Evolutionary conservation across 495 filamentous ascomycete species (phyloP).

Genomic region (Neurospora sp.): DNA sequence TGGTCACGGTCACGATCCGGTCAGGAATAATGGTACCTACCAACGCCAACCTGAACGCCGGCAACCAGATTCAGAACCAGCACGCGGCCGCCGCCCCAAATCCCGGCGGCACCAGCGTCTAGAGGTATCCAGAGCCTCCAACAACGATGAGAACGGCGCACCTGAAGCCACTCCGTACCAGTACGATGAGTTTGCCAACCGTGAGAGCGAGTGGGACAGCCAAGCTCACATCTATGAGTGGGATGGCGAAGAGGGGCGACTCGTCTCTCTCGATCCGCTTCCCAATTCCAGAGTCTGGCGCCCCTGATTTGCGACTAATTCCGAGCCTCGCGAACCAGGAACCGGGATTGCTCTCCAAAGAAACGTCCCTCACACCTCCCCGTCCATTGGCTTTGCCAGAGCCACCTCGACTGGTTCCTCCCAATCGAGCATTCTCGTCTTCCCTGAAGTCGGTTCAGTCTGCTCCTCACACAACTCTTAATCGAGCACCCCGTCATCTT

Average conservation of each 20-base stretch:
- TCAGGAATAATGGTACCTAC: not conserved
- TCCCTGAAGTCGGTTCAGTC: not conserved
- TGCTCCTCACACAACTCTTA: not conserved
- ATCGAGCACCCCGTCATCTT: not conserved
- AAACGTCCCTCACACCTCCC: not conserved
- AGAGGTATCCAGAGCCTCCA: not conserved
- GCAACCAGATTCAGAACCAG: not conserved
- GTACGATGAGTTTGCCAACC: constrained; percentile 38
- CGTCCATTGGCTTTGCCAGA: not conserved
- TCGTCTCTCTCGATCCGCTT: not conserved
- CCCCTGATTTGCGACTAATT: not conserved
- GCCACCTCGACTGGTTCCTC: not conserved
- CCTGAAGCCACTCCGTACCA: constrained; percentile 37
- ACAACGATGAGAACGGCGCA: not conserved
- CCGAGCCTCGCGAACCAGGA: not conserved
- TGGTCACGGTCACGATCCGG: not conserved
- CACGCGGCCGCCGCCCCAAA: not conserved
- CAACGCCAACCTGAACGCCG: not conserved
- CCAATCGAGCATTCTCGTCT: not conserved
- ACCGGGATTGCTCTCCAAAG: not conserved
- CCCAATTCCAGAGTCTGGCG: constrained; percentile 15
- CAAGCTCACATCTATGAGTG: constrained; percentile 67
- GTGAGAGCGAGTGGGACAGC: constrained; percentile 20
- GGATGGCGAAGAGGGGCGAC: constrained; percentile 73
- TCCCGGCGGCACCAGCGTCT: constrained; percentile 1